phyloP scores from a whole-genome alignment of 2,329 filamentous ascomycete species.

The Lasiodiplodia hormozganensis region DNA sequence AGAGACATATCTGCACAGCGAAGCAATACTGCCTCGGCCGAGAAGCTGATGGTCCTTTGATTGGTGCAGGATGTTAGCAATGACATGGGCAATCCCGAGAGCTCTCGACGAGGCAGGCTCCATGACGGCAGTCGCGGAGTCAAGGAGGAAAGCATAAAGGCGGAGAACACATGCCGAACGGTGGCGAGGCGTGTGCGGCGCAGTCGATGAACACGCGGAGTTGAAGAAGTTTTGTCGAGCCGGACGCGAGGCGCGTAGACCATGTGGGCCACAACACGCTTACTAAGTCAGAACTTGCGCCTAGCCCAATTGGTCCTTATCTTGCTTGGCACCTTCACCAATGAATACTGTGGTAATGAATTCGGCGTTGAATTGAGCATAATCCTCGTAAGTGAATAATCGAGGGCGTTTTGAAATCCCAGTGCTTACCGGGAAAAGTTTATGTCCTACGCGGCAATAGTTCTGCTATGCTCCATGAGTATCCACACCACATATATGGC shows the following conservation, averaged over 20 bases:
- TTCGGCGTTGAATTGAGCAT: no score
- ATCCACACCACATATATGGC: no score
- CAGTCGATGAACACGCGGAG: not conserved
- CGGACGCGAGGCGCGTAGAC: not conserved
- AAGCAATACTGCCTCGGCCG: not conserved
- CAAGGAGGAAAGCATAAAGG: slow-evolving; percentile 1
- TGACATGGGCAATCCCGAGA: slow-evolving; percentile 19
- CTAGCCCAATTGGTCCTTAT: not conserved
- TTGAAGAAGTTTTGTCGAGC: slow-evolving; percentile 17
- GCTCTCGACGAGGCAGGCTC: slow-evolving; percentile 19
- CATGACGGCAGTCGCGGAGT: slow-evolving; percentile 6
- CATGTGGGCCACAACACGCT: slow-evolving; percentile 4
- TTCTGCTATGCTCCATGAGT: no score
- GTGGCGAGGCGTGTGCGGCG: slow-evolving; percentile 2
- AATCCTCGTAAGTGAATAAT: no score
- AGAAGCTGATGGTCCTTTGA: not conserved
- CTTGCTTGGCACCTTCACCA: not conserved
- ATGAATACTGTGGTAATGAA: no score
- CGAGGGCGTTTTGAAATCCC: no score
- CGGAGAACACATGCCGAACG: slow-evolving; percentile 13
- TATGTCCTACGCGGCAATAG: no score
- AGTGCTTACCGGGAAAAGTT: no score
- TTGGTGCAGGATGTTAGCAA: slow-evolving; percentile 17
- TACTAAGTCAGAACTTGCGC: not conserved
- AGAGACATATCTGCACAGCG: not conserved